phyloP scores from a whole-genome alignment of 371 early-diverging fungal genomes.

The Capniomyces stellatus region DNA sequence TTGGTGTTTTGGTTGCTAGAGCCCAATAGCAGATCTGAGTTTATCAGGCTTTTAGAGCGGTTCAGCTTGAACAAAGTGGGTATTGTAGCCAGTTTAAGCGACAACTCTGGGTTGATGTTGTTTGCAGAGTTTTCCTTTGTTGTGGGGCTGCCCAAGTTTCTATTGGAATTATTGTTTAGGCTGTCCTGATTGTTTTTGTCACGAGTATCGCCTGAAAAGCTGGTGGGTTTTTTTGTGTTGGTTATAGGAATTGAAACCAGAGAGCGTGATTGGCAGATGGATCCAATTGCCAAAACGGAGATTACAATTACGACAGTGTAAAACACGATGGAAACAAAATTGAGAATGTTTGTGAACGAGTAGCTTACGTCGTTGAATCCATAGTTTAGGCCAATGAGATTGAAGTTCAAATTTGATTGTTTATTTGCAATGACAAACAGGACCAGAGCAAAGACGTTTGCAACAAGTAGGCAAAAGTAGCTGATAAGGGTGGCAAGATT shows the following conservation, averaged over 20 bases:
- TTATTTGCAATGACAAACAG: slow-evolving; percentile 13
- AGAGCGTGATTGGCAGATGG: not conserved
- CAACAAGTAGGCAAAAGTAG: slow-evolving; percentile 5
- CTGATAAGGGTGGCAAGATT: slow-evolving; percentile 11
- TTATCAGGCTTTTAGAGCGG: too few relatives aligned
- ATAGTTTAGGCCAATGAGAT: not conserved
- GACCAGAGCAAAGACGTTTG: slow-evolving; percentile 13
- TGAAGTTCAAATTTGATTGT: too few relatives aligned
- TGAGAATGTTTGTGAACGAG: not conserved
- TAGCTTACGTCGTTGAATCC: not conserved
- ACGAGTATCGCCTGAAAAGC: slow-evolving; percentile 5
- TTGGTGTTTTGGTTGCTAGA: too few relatives aligned
- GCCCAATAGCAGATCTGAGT: too few relatives aligned
- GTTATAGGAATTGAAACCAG: not conserved
- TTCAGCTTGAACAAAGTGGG: too few relatives aligned
- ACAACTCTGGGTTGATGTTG: too few relatives aligned
- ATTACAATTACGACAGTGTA: not conserved
- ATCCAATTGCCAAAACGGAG: not conserved
- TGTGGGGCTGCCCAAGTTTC: too few relatives aligned
- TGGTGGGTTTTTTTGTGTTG: slow-evolving; percentile 8
- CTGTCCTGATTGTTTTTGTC: not conserved
- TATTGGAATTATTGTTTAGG: not conserved
- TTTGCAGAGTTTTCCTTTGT: too few relatives aligned
- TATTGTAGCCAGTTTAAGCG: too few relatives aligned
- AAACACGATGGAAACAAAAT: not conserved